A percentile compares a stretch with the other conserved stretches of the same genome.
Conservation (phyloP, 306 rosid genomes). For the Cajanus cajan region DNA sequence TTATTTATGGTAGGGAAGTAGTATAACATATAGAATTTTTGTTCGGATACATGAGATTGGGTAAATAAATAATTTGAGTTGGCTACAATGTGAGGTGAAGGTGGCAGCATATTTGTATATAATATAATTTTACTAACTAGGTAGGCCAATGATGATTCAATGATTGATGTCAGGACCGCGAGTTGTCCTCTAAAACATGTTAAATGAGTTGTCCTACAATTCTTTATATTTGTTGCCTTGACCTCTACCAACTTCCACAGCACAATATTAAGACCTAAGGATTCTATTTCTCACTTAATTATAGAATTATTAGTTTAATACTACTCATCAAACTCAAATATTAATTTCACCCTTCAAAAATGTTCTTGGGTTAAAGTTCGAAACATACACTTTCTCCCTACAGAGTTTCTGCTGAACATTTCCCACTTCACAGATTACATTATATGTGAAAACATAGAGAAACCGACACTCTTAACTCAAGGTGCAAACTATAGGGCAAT, state of each 20-base stretch:
- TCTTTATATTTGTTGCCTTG: constrained; percentile 23
- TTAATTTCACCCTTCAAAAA: too few species aligned
- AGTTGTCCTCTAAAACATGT: constrained; percentile 27
- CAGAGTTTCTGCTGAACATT: too few species aligned
- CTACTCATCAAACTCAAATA: neutral
- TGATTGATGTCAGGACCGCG: constrained; percentile 38
- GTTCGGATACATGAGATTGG: neutral
- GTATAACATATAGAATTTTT: neutral
- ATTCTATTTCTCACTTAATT: neutral
- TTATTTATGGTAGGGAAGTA: too few species aligned
- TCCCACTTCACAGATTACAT: too few species aligned
- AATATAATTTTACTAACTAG: constrained; percentile 5
- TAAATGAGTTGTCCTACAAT: constrained; percentile 21
- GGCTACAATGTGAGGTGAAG: neutral
- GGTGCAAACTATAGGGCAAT: too few species aligned
- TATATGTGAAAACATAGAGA: neutral
- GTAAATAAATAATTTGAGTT: neutral
- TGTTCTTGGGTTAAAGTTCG: neutral
- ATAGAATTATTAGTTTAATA: neutral
- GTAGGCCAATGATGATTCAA: constrained; percentile 35
- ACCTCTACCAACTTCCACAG: neutral
- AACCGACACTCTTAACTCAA: too few species aligned
- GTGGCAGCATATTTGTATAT: neutral
- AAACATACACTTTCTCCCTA: too few species aligned
- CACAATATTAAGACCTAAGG: neutral